Evolutionary conservation across 371 early-diverging fungal genomes (phyloP).

Genomic region (Cladochytrium tenue): DNA sequence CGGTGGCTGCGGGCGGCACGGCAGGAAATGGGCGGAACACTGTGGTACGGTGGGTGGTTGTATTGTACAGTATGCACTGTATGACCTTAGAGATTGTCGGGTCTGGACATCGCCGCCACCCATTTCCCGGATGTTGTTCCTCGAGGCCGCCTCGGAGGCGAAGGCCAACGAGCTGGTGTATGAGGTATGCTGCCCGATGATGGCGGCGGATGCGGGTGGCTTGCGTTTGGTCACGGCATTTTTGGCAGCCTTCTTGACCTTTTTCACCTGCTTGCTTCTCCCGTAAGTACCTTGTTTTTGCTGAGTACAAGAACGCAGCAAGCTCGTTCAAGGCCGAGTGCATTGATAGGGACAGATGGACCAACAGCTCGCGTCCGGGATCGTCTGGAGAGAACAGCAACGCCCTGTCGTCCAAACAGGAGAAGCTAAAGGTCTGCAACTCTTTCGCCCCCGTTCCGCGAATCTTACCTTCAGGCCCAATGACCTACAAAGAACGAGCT

Average conservation of each 20-base stretch:
- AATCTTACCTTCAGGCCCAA: neutral
- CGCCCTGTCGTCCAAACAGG: neutral
- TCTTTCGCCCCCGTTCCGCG: neutral
- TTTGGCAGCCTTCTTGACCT: neutral
- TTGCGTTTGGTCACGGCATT: neutral
- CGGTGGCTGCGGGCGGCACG: too few species aligned
- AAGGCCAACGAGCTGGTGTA: neutral
- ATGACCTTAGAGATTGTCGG: too few species aligned
- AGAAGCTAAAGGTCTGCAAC: neutral
- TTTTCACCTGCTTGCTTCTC: neutral
- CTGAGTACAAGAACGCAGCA: neutral
- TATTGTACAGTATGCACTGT: too few species aligned
- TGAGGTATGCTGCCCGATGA: neutral
- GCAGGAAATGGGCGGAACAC: too few species aligned
- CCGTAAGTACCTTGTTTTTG: neutral
- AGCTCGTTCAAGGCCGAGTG: neutral
- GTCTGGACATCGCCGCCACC: too few species aligned
- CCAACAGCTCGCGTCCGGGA: neutral
- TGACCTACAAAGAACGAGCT: constrained; percentile 27
- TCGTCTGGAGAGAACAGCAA: neutral
- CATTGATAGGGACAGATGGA: neutral
- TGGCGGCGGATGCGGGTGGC: neutral
- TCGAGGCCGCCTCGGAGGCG: neutral
- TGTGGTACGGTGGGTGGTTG: too few species aligned
- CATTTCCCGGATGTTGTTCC: too few species aligned